Evolutionary conservation across 305 asterid species (phyloP).

Genomic region (Solanum aculeatissimum): DNA sequence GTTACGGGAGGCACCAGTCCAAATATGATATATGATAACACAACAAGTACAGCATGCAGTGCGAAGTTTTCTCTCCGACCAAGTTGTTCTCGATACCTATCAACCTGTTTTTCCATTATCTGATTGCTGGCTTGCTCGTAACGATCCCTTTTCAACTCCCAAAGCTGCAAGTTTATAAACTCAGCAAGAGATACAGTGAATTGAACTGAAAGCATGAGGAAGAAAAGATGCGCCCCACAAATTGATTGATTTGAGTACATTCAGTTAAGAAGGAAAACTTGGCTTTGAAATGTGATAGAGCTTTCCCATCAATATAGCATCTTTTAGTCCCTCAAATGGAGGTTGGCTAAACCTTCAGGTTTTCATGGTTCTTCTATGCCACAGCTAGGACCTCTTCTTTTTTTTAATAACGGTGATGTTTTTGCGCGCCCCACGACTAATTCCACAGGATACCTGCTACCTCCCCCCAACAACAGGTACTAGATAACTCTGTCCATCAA

Average conservation of each 20-base stretch:
- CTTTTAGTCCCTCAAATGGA: neutral
- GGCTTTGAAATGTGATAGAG: neutral
- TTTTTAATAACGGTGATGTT: neutral
- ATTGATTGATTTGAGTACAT: neutral
- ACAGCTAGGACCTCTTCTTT: neutral
- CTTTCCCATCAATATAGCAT: neutral
- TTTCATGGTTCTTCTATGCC: neutral
- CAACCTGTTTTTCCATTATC: slow-evolving; percentile 19
- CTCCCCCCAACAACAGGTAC: neutral
- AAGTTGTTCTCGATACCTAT: slow-evolving; percentile 52
- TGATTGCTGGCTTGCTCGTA: slow-evolving; percentile 26
- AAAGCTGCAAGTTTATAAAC: slow-evolving; percentile 31
- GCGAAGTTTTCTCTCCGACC: slow-evolving; percentile 59
- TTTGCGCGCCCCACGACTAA: neutral
- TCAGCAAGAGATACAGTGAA: neutral
- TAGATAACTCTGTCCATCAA: neutral
- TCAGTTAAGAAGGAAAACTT: neutral
- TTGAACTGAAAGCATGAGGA: neutral
- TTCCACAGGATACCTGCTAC: neutral
- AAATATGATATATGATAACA: slow-evolving; percentile 49
- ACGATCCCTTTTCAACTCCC: slow-evolving; percentile 47
- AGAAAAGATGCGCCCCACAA: neutral
- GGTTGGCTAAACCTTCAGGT: neutral
- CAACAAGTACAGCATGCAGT: slow-evolving; percentile 40
- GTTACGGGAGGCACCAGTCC: slow-evolving; percentile 52